Conservation (phyloP, 2,329 filamentous ascomycete genomes). For the Hirsutella thompsonii region DNA sequence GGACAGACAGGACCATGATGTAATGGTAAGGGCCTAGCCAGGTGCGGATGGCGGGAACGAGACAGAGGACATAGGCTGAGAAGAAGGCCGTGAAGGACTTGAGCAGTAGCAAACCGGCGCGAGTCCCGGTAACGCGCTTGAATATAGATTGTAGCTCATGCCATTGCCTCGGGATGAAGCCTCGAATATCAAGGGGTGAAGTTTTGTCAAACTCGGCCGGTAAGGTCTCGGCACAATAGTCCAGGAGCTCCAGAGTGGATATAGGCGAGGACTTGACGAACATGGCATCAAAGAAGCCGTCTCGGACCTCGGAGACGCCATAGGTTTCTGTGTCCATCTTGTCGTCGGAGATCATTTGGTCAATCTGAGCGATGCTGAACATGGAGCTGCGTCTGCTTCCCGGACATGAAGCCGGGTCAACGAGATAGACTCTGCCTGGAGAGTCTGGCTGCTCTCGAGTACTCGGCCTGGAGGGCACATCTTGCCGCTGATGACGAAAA, state of each 20-base stretch:
- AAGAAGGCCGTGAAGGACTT: conserved; percentile 46
- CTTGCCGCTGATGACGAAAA: background rate
- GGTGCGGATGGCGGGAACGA: conserved; percentile 31
- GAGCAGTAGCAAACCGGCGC: conserved; percentile 35
- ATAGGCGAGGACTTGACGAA: conserved; percentile 30
- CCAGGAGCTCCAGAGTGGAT: conserved; percentile 24
- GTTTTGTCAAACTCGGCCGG: conserved; percentile 31
- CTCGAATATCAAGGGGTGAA: conserved; percentile 30
- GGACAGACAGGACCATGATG: conserved; percentile 41
- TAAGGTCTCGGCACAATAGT: conserved; percentile 28
- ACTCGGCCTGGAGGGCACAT: background rate
- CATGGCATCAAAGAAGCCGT: conserved; percentile 33
- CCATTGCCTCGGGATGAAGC: conserved; percentile 34
- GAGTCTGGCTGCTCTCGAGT: background rate
- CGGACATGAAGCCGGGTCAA: conserved; percentile 2
- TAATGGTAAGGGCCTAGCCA: conserved; percentile 42
- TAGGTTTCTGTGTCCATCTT: conserved; percentile 26
- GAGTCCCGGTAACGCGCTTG: conserved; percentile 29
- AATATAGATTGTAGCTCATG: conserved; percentile 27
- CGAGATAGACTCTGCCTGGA: background rate
- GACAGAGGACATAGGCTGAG: conserved; percentile 40
- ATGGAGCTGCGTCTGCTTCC: conserved; percentile 12
- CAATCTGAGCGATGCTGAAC: conserved; percentile 19
- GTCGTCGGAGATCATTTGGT: conserved; percentile 19
- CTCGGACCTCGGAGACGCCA: conserved; percentile 28